phyloP scores from a whole-genome alignment of 768 basidiomycete genomes.

The Gloeopeniophorella convolvens region DNA sequence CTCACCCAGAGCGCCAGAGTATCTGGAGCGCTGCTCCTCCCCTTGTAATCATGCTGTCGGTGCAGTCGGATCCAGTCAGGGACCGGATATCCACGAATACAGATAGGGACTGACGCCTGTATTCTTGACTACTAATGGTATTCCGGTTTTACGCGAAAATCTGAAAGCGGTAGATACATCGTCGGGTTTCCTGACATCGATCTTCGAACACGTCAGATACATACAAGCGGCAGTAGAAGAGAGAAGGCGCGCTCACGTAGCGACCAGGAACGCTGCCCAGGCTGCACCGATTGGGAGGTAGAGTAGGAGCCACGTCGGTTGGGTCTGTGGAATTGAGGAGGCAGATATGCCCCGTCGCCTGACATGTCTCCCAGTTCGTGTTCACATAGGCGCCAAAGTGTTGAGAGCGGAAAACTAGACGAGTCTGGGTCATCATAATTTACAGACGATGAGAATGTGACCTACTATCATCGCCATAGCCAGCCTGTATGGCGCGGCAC shows the following conservation, averaged over 20 bases:
- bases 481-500: too few relatives aligned
- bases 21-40: conserved; percentile 25
- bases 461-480: too few relatives aligned
- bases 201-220: too few relatives aligned
- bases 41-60: conserved; percentile 29
- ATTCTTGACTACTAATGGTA: conserved; percentile 29
- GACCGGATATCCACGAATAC: too few relatives aligned
- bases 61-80: neutral
- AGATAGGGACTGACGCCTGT: conserved; percentile 21
- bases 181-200: conserved; percentile 20
- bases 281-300: conserved; percentile 20
- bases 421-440: too few relatives aligned
- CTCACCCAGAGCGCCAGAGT: conserved; percentile 27
- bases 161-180: conserved; percentile 26
- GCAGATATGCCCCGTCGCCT: conserved; percentile 39
- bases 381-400: conserved; percentile 31
- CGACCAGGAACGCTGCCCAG: conserved; percentile 25
- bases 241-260: too few relatives aligned
- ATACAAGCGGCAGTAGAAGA: too few relatives aligned
- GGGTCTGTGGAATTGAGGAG: conserved; percentile 36
- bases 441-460: too few relatives aligned
- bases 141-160: conserved; percentile 24
- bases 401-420: conserved; percentile 23
- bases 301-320: conserved; percentile 19
- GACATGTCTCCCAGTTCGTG: conserved; percentile 54